Base-by-base conservation (phyloP, 345 rosid species). In the Bruguiera parviflora region DNA sequence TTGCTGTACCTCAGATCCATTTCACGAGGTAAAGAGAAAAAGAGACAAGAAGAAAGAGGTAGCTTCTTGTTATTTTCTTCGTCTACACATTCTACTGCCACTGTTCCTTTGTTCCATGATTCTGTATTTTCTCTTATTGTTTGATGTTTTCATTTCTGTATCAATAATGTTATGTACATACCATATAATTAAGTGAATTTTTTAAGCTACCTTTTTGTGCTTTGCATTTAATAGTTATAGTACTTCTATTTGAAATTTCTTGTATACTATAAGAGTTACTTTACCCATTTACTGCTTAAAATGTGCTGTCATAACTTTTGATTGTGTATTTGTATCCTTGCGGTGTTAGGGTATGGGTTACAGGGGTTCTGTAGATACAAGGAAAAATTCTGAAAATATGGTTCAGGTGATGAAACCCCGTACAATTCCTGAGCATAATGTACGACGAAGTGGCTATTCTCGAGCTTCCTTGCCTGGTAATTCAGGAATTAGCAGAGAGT, bases 31-130 rank as follows among this genome's bases (percentile, higher is more conserved):
- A 49, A 88, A 82, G 82, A 86, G 96, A 61, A 89, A 70, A 79
- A 84, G 78, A 69, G 95, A 89, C 72, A 84, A 79, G 85, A 88
- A 86, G 83, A 90, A 88, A 78, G 96, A 90, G 96, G 98, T 89
- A 84, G 5, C 69, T 66, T 63, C 43, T 49, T n/a, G 5, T 46
- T 15, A 6, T 39, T 62, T 20, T 43, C 8, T 39, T 43, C 8
- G 16, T 33, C 10, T 43, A 43, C 49, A 43, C 49, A 43, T 43
- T 10, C 18, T 43, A 43, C 0, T 2, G 49, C 19, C 15, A 5
- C 49, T 43, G 19, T 43, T 43, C 13, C 49, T 43, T 43, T 39
- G 47, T 39, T 43, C 15, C 16, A 10, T 10, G 15, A 39, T 39
- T 39, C 9, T 39, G 46, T 39, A 13, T 43, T 43, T 4, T 18